These are phyloP conservation scores for Phalaenopsis hybrid DNA, from an alignment of 116 monocot genomes.

Conservation along the genomic window DNA sequence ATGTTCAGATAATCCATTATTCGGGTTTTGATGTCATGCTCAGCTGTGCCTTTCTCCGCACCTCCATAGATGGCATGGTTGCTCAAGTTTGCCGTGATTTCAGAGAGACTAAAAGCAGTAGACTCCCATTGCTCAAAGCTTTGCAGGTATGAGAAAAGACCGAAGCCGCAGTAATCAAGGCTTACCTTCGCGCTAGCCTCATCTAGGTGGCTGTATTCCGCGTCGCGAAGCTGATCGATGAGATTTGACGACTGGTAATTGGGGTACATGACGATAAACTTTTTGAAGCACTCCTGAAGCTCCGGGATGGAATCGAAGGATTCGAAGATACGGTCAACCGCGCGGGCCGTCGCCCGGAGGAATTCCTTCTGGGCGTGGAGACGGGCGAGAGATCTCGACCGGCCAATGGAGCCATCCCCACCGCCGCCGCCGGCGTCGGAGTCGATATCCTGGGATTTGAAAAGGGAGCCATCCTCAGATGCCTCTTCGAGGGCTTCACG, in stretches of 20 bases:
- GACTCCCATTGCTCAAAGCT: slow-evolving; percentile 55
- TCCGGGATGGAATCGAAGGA: slow-evolving; percentile 42
- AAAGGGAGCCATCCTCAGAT: slow-evolving; percentile 80
- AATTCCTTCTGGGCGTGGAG: slow-evolving; percentile 79
- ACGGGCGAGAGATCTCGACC: slow-evolving; percentile 73
- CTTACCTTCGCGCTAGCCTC: slow-evolving; percentile 63
- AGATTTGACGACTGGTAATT: slow-evolving; percentile 64
- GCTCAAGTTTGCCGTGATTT: slow-evolving; percentile 85
- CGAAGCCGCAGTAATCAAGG: slow-evolving; percentile 98
- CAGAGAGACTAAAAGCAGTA: slow-evolving; percentile 56
- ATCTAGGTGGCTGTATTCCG: slow-evolving; percentile 74
- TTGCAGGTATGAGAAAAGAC: slow-evolving; percentile 86
- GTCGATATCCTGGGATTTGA: slow-evolving; percentile 63
- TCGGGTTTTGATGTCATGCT: slow-evolving; percentile 71
- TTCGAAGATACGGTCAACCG: slow-evolving; percentile 50
- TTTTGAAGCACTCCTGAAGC: slow-evolving; percentile 49
- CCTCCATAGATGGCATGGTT: slow-evolving; percentile 86
- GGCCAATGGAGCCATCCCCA: slow-evolving; percentile 22
- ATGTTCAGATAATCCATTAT: slow-evolving; percentile 95
- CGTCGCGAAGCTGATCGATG: slow-evolving; percentile 57
- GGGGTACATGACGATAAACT: slow-evolving; percentile 89
- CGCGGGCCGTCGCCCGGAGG: slow-evolving; percentile 71
- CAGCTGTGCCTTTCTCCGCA: slow-evolving; percentile 71
- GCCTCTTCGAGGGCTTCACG: slow-evolving; percentile 95
- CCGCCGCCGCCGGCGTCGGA: slow-evolving; percentile 11